Conservation (phyloP, 2,329 filamentous ascomycete genomes). For the Periconia digitata region DNA sequence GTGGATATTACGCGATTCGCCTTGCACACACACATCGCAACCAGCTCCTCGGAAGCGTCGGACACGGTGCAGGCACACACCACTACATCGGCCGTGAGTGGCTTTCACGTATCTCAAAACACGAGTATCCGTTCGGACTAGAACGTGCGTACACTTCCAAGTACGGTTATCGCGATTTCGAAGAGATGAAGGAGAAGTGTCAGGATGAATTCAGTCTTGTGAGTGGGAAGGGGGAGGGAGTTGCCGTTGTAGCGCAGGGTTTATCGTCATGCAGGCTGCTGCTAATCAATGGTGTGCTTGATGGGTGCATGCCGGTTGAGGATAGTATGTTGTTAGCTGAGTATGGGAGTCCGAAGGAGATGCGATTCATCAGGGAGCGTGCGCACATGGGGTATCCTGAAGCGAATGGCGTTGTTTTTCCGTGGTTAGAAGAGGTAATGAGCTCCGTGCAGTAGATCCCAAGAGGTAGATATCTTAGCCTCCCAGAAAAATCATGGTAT, state of each 20-base stretch:
- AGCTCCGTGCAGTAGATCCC: not conserved
- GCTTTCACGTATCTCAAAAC: conserved; percentile 54
- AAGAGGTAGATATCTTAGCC: not conserved
- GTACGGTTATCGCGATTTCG: conserved; percentile 41
- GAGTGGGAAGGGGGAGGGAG: conserved; percentile 54
- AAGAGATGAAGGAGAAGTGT: conserved; percentile 51
- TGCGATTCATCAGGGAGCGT: conserved; percentile 45
- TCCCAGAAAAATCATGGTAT: not conserved
- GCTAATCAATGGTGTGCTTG: conserved; percentile 58
- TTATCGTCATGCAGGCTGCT: conserved; percentile 51
- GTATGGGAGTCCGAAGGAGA: conserved; percentile 56
- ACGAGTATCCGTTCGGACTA: conserved; percentile 62
- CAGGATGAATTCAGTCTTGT: conserved; percentile 56
- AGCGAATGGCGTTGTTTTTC: conserved; percentile 32
- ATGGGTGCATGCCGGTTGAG: conserved; percentile 64
- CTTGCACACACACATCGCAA: conserved; percentile 58
- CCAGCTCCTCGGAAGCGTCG: conserved; percentile 52
- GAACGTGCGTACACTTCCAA: conserved; percentile 52
- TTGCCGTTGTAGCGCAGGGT: conserved; percentile 36
- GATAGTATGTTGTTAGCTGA: conserved; percentile 57
- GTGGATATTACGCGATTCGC: conserved; percentile 61
- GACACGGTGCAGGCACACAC: conserved; percentile 58
- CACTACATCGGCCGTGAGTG: conserved; percentile 60
- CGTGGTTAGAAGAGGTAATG: conserved; percentile 37
- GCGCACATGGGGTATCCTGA: conserved; percentile 51